Evolutionary conservation across 257 asterid species (phyloP), one percentile per base, ranked within the genome.

Genomic region (Primulina tabacum): DNA sequence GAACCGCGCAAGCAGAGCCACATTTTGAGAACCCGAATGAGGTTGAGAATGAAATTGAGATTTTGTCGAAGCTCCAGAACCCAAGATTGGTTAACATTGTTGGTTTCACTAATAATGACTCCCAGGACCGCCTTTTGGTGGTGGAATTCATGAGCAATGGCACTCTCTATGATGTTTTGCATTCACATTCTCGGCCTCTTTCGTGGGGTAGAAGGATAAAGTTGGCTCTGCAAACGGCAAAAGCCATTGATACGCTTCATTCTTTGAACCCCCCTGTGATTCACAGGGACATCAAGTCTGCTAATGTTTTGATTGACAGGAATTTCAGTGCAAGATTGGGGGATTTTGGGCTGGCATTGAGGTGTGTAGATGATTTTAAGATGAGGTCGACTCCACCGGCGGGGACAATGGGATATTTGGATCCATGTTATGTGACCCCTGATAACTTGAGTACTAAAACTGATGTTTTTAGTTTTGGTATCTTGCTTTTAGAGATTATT

Each of bases 401-500:
- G 2, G 89, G 89, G 69, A 84, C 89, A 4, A 81, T 84, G 89
- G 89, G 89, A 16, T 84, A 84, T 77, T 77, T 84, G 67, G 89
- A 84, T 76, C 89, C 89, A 6, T 70, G 81, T 47, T 84, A 84
- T 67, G 86, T 84, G 16, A 84, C 89, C 61, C 89, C 86, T n/a
- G 89, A 84, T 79, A 81, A 81, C 65, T 73, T 84, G 47, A 84
- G 89, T 50, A 77, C 86, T 16, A 84, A 84, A 58, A 84, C 81
- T 64, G 89, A 84, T 77, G 89, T 84, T 12, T 84, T 81, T 65
- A 84, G 89, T 50, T 84, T 81, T 62, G 89, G 89, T 68, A 84
- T 84, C 59, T 68, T 84, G 67, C 65, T 84, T 68, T 69, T 81
- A 59, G 89, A 84, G 83, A 84, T 84, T 28, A 81, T 81, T 62